These are phyloP conservation scores for Phytopythium aichiense DNA, from an alignment of 352 stramenopile genomes.

Conservation along the genomic window DNA sequence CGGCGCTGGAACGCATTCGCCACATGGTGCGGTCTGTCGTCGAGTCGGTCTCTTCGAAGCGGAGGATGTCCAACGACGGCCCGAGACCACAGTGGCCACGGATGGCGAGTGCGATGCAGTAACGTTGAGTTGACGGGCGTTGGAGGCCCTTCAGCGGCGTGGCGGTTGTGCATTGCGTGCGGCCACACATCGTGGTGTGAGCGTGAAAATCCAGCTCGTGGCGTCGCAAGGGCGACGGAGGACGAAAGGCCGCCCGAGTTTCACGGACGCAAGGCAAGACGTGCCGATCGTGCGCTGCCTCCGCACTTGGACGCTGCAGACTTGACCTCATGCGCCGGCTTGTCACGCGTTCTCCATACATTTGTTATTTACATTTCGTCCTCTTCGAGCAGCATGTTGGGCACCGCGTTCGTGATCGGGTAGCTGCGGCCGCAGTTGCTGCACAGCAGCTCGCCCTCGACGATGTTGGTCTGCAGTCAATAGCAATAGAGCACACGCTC, in stretches of 20 bases:
- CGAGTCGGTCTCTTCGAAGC: not conserved
- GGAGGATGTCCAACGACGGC: not conserved
- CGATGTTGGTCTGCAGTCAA: constrained; percentile 65
- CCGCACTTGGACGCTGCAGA: not conserved
- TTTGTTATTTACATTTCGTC: constrained; percentile 64
- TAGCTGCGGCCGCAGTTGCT: constrained; percentile 84
- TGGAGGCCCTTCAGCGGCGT: not conserved
- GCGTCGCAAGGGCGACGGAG: not conserved
- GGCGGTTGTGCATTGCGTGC: not conserved
- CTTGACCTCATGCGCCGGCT: not conserved
- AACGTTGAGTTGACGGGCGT: not conserved
- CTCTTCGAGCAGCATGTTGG: constrained; percentile 85
- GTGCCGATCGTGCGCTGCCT: not conserved
- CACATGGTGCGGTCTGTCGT: not conserved
- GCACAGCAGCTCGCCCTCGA: constrained; percentile 80
- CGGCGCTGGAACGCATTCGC: not conserved
- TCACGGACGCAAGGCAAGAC: not conserved
- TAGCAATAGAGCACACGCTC: not conserved
- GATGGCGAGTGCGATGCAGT: not conserved
- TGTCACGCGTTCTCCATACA: not conserved
- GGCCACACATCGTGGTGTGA: not conserved
- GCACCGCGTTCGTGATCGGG: constrained; percentile 70
- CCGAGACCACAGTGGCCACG: not conserved
- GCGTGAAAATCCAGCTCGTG: not conserved
- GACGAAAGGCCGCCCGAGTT: not conserved